Base-by-base conservation (phyloP, 768 basidiomycete genomes). In the Lactarius psammicola region DNA sequence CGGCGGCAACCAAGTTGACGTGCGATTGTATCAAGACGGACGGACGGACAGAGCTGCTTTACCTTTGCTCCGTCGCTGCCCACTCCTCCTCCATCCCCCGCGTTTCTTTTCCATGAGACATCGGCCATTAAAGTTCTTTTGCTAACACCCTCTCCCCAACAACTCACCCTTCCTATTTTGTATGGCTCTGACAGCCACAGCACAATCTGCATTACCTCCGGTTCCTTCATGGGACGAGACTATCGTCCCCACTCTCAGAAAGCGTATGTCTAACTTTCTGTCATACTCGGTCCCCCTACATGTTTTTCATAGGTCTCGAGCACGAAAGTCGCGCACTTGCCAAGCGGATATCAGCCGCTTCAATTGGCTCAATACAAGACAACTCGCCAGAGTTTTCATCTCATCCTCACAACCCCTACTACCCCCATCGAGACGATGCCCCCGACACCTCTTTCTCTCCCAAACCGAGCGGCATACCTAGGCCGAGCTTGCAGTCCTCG, bases 181-280 rank as follows among this genome's bases (percentile, higher is more conserved):
- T 58, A 80, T 81, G 81, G 79, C 81, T 60, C 67, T 82, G 73
- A 78, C 79, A 46, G 79, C 78, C 49, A 77, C 73, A 26, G 74
- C 77, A 40, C 78, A 78, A 68, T 78, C 75, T 28, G 73, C 73
- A 68, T 76, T 73, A 71, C 76, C 68, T 65, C 75, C 71, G 55
- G 75, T 72, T 51, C 84, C 87, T 58, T 81, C 85, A 42, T 93
- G 90, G 90, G 91, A 92, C 75, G 90, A 91, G 73, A 84, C 84
- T 40, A 90, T 93, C 63, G 92, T 93, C 34, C 92, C 91, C 62
- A 82, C 88, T 46, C 80, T 93, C 42, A 83, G 91, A 70, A 90
- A 92, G 79, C 72, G 84, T 80, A 55, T 64, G 56, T 59, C 60
- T 33, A 34, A 64, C 65, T 62, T 62, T 56, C 59, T 38, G 54